phyloP scores from a whole-genome alignment of 768 basidiomycete genomes.

The Trametes villosa region DNA sequence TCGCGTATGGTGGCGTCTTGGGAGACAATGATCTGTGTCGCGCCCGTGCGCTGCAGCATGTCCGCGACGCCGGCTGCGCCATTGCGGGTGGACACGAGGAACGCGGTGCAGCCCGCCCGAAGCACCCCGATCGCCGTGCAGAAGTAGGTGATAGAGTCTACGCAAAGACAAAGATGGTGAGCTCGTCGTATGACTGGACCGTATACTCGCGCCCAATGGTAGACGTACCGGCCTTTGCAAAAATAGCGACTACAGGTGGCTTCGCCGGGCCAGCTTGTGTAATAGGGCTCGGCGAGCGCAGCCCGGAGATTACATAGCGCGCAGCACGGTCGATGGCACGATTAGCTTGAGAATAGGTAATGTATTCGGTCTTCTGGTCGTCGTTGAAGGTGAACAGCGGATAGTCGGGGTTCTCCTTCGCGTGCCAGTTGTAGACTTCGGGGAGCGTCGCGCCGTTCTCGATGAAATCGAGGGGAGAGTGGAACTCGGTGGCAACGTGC shows the following conservation, averaged over 20 bases:
- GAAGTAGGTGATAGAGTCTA: slow-evolving; percentile 33
- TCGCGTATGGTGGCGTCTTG: slow-evolving; percentile 1
- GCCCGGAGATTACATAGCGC: slow-evolving; percentile 1
- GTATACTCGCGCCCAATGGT: neutral
- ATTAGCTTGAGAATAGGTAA: slow-evolving; percentile 31
- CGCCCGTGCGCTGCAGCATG: slow-evolving; percentile 23
- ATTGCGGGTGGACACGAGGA: slow-evolving; percentile 41
- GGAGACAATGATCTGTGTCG: slow-evolving; percentile 11
- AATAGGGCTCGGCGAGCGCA: neutral
- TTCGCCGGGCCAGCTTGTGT: neutral
- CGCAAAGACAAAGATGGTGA: neutral
- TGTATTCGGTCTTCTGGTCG: slow-evolving; percentile 15
- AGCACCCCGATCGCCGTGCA: slow-evolving; percentile 23
- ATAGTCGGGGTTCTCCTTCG: slow-evolving; percentile 33
- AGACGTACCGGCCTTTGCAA: slow-evolving; percentile 19
- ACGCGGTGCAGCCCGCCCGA: slow-evolving; percentile 28
- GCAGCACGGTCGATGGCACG: slow-evolving; percentile 36
- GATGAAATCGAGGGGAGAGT: neutral
- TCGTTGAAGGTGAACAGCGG: slow-evolving; percentile 35
- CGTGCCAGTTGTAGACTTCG: slow-evolving; percentile 42
- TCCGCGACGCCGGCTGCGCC: slow-evolving; percentile 37
- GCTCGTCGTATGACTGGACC: neutral
- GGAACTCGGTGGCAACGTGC: slow-evolving; percentile 8
- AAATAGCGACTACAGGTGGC: slow-evolving; percentile 32
- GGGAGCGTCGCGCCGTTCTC: slow-evolving; percentile 30